Percentiles rank a stretch among this genome's conserved stretches.
These are phyloP conservation scores for Glycyrrhiza uralensis DNA, from an alignment of 306 rosid species.

Conservation along the genomic window DNA sequence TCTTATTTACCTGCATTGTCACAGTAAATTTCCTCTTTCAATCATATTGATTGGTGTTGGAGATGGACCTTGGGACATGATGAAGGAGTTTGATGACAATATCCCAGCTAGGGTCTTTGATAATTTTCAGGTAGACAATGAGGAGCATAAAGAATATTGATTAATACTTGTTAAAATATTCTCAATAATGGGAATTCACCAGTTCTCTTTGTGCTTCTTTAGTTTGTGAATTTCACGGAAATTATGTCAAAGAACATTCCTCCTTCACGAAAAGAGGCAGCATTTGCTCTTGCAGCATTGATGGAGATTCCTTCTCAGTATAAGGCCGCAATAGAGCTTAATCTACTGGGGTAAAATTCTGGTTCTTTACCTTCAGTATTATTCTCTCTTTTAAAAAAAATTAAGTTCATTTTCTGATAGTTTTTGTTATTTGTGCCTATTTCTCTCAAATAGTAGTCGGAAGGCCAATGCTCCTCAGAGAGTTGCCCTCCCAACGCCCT, in stretches of 20 bases:
- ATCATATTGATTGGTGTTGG: conserved; percentile 95
- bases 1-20: conserved; percentile 26
- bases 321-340: conserved; percentile 83
- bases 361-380: conserved; percentile 8
- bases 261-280: conserved; percentile 73
- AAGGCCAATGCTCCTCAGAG: conserved; percentile 54
- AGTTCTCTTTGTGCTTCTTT: conserved; percentile 23
- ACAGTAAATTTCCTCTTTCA: conserved; percentile 89
- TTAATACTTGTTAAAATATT: neutral
- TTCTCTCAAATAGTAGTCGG: conserved; percentile 37
- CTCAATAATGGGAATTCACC: conserved; percentile 7
- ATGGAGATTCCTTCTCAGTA: conserved; percentile 99
- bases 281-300: conserved; percentile 88
- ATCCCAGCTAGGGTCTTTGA: conserved; percentile 86
- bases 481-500: conserved; percentile 83
- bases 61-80: conserved; percentile 99
- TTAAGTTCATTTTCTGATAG: conserved; percentile 12
- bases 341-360: conserved; percentile 64
- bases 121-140: conserved; percentile 75
- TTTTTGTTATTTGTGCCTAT: conserved; percentile 26
- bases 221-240: conserved; percentile 88
- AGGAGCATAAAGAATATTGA: neutral
- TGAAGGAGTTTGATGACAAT: conserved; percentile 93
- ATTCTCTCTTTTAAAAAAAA: neutral
- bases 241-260: conserved; percentile 78